These are phyloP conservation scores for Talaromyces piceae DNA, from an alignment of 2,329 filamentous ascomycete species.

Conservation along the genomic window DNA sequence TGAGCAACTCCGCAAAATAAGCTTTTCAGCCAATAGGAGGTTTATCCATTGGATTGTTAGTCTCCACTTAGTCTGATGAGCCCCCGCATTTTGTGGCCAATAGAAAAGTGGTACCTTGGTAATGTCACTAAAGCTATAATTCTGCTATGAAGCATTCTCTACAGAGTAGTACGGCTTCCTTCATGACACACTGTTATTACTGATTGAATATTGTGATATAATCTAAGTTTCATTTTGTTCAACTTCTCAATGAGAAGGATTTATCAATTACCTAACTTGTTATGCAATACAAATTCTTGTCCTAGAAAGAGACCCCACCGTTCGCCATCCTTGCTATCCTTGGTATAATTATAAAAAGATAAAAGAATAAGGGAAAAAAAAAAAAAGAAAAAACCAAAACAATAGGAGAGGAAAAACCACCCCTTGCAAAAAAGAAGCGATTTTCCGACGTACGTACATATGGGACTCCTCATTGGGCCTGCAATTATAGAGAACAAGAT, in stretches of 20 bases:
- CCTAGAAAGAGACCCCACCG: background rate
- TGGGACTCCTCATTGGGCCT: background rate
- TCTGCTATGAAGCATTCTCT: background rate
- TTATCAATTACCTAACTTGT: background rate
- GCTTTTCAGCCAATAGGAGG: background rate
- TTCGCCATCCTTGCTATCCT: background rate
- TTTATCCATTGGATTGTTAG: rapidly evolving
- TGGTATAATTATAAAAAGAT: background rate
- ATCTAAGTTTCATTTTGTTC: background rate
- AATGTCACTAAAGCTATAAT: background rate
- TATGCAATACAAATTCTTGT: background rate
- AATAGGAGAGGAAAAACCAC: too few relatives aligned
- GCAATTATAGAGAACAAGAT: background rate
- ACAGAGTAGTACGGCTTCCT: too few relatives aligned
- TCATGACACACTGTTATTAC: too few relatives aligned
- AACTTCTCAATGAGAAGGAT: background rate
- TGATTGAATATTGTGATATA: background rate
- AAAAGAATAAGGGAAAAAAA: too few relatives aligned
- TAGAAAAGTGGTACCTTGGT: background rate
- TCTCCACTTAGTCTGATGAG: background rate
- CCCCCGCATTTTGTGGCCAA: background rate
- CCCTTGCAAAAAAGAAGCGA: background rate
- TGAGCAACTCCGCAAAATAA: background rate
- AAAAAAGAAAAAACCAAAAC: background rate
- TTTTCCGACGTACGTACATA: background rate